phyloP scores from a whole-genome alignment of 768 basidiomycete species.

The Lentinus tigrinus region DNA sequence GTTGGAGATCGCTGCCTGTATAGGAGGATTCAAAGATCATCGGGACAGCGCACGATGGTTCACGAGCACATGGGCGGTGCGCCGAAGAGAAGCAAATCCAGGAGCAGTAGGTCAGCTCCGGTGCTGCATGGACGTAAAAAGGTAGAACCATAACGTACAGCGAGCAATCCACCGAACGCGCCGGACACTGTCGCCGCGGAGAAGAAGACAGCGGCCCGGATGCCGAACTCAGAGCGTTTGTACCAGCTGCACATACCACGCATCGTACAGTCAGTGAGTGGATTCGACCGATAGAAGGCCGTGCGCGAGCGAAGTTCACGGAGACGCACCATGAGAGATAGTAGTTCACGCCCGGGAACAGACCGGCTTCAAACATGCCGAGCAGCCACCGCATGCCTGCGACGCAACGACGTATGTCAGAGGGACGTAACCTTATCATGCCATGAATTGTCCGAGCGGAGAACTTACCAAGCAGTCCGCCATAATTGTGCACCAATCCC shows the following conservation, averaged over 20 bases:
- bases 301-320: not conserved
- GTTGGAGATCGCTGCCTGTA: conserved; percentile 59
- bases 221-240: conserved; percentile 75
- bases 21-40: not conserved
- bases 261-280: conserved; percentile 5
- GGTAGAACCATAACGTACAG: conserved; percentile 38
- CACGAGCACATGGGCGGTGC: not conserved
- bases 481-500: conserved; percentile 67
- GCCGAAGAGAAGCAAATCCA: not conserved
- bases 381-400: conserved; percentile 70
- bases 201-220: conserved; percentile 47
- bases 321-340: conserved; percentile 66
- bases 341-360: conserved; percentile 55
- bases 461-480: conserved; percentile 60
- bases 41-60: not conserved
- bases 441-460: not conserved
- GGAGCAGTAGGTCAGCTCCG: not conserved
- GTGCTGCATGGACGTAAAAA: not conserved
- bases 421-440: not conserved
- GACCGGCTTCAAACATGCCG: conserved; percentile 69
- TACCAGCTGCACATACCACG: conserved; percentile 46
- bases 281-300: conserved; percentile 10
- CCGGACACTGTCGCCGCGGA: conserved; percentile 74
- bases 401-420: not conserved
- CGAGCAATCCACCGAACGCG: conserved; percentile 78